Evolutionary conservation across 1,284 basidiomycete genomes (phyloP), one percentile per base, ranked within the genome.

Genomic region (Naganishia albida): DNA sequence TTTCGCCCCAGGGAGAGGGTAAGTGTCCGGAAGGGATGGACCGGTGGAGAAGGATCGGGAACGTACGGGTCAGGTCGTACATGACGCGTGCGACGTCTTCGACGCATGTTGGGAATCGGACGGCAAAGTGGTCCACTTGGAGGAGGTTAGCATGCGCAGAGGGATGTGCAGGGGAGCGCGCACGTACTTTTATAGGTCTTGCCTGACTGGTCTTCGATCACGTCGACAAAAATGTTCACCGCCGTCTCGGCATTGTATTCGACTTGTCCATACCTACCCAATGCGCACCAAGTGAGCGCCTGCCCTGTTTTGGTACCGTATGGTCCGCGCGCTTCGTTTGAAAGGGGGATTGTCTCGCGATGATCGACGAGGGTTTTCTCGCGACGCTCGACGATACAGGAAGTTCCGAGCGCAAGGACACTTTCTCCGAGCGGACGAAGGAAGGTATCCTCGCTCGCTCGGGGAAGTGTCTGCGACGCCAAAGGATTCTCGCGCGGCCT

Each of bases 101-200:
- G 8, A 82, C 81, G 65, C 78, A 80, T 15, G 82, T 83, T 1
- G 82, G 82, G 71, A 80, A 82, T 44, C 82, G 71, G 28, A 76
- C 73, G 68, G 79, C 78, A 67, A 76, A 77, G 40, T 77, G 71
- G 68, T 80, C 79, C 79, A 80, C 69, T 71, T n/a, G 25, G 7
- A n/a, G 49, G 18, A 26, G 7, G n/a, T 20, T 1, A 39, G 38
- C 23, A 15, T 7, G 25, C 38, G 6, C 26, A 15, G 54, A n/a
- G 38, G 3, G 16, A 30, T 20, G 34, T 46, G 7, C 28, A 25
- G 34, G n/a, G 42, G 16, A 26, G 12, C 10, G 15, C 10, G 28
- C 7, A 23, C 44, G 13, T 49, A 70, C 70, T 80, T 59, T 76
- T 75, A 72, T 80, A 79, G 62, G 68, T 65, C 68, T 80, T 80